Evolutionary conservation across 2,329 filamentous ascomycete genomes (phyloP).

Genomic region (Neonectria punicea): DNA sequence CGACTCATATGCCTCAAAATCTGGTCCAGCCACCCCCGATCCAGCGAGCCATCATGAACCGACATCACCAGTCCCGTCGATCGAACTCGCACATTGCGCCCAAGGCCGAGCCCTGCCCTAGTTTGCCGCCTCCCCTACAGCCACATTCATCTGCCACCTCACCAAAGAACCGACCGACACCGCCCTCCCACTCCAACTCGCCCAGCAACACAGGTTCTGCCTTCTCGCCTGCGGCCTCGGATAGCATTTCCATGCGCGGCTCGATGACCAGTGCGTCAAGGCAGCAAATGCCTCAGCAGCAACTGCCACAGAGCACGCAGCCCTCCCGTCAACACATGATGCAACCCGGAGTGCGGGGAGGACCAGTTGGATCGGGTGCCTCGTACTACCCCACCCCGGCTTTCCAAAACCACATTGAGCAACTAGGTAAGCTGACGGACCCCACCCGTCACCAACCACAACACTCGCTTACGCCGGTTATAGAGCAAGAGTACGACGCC

Average conservation of each 20-base stretch:
- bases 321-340: constrained; percentile 48
- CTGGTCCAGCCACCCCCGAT: constrained; percentile 79
- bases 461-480: constrained; percentile 72
- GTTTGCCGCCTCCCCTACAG: constrained; percentile 58
- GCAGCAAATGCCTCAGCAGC: constrained; percentile 45
- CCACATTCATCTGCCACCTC: constrained; percentile 68
- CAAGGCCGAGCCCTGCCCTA: constrained; percentile 70
- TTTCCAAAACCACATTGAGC: constrained; percentile 94
- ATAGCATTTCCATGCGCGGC: constrained; percentile 59
- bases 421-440: constrained; percentile 84
- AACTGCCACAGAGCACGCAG: constrained; percentile 41
- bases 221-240: constrained; percentile 58
- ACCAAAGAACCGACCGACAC: constrained; percentile 82
- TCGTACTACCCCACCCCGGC: constrained; percentile 82
- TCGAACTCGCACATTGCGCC: constrained; percentile 80
- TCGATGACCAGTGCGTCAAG: constrained; percentile 47
- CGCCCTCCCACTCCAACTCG: constrained; percentile 77
- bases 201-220: constrained; percentile 61
- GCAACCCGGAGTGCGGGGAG: constrained; percentile 49
- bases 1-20: constrained; percentile 73
- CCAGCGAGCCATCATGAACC: constrained; percentile 82
- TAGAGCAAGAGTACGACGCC: constrained; percentile 97
- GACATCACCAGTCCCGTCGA: constrained; percentile 79
- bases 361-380: constrained; percentile 54
- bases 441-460: constrained; percentile 59